Conservation (phyloP, 805 yeast species). For the Schwanniomyces sp. region DNA sequence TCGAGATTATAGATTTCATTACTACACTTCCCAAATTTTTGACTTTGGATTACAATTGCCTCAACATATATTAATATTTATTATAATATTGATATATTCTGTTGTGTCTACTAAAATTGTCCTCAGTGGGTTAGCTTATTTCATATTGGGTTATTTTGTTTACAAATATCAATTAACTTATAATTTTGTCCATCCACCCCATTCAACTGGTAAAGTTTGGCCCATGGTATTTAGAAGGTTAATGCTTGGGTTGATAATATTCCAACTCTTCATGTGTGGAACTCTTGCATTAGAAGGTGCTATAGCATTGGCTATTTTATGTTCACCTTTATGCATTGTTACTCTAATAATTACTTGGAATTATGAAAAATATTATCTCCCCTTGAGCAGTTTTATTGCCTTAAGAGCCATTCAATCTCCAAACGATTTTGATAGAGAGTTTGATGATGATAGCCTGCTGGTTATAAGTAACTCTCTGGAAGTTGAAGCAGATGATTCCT, state of each 20-base stretch:
- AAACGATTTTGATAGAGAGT: conserved; percentile 38
- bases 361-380: conserved; percentile 55
- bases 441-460: conserved; percentile 32
- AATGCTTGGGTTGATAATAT: conserved; percentile 53
- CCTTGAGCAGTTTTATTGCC: conserved; percentile 56
- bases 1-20: conserved; percentile 48
- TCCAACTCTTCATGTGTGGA: conserved; percentile 65
- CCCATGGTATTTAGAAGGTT: conserved; percentile 59
- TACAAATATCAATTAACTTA: conserved; percentile 63
- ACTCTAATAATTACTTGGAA: conserved; percentile 48
- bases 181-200: conserved; percentile 63
- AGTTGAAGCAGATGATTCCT: conserved; percentile 12
- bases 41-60: conserved; percentile 63
- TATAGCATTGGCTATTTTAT: conserved; percentile 45
- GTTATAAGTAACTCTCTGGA: conserved; percentile 6
- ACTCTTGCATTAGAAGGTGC: conserved; percentile 62
- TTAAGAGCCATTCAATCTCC: conserved; percentile 55
- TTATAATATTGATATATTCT: conserved; percentile 58
- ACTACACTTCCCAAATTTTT: conserved; percentile 58
- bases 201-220: conserved; percentile 68
- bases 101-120: conserved; percentile 62
- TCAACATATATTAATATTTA: conserved; percentile 58
- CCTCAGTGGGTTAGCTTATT: conserved; percentile 57
- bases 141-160: conserved; percentile 55
- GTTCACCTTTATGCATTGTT: conserved; percentile 49